Conservation (phyloP, 306 rosid species). For the Vicia villosa region DNA sequence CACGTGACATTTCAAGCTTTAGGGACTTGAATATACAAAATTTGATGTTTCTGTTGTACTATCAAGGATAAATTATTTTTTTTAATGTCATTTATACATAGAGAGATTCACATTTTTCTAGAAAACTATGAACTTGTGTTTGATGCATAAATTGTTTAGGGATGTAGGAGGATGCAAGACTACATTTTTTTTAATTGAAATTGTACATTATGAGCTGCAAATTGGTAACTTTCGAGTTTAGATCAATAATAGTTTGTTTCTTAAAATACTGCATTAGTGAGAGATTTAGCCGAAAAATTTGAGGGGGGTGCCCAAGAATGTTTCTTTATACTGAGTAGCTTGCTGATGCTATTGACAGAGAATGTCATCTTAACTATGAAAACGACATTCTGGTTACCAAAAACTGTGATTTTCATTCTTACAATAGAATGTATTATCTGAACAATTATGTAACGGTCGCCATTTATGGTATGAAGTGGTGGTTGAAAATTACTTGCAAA, state of each 20-base stretch:
- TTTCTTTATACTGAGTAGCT: too few species aligned
- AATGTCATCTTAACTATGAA: background rate
- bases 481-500: background rate
- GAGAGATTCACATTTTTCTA: constrained; percentile 1
- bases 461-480: background rate
- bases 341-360: too few species aligned
- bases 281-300: background rate
- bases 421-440: background rate
- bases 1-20: constrained; percentile 1
- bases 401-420: background rate
- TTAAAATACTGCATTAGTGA: background rate
- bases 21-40: constrained; percentile 23
- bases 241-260: constrained; percentile 1
- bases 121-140: background rate
- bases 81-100: background rate
- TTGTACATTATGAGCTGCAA: constrained; percentile 1
- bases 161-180: background rate
- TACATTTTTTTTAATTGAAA: background rate
- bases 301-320: background rate
- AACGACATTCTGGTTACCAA: too few species aligned
- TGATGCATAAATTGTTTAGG: background rate
- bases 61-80: constrained; percentile 15
- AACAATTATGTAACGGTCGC: background rate
- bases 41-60: constrained; percentile 21
- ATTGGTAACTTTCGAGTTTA: background rate